Evolutionary conservation across 495 filamentous ascomycete species (phyloP).

Genomic region (Poronia punctata): DNA sequence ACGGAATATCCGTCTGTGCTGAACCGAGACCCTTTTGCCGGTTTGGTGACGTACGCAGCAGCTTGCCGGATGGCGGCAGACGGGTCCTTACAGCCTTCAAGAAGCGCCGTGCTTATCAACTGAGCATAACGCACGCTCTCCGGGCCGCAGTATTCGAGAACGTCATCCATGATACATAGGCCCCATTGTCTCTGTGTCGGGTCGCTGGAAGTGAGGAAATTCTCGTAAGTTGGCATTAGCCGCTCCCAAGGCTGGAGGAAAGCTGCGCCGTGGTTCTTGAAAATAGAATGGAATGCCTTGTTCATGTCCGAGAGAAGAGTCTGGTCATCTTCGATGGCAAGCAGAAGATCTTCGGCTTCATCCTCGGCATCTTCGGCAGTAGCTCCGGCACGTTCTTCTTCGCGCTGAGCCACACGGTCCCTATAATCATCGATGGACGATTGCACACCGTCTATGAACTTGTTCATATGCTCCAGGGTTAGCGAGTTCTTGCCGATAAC

Average conservation of each 20-base stretch:
- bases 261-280: constrained; percentile 80
- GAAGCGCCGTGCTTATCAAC: constrained; percentile 77
- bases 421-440: constrained; percentile 89
- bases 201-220: constrained; percentile 75
- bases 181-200: constrained; percentile 97
- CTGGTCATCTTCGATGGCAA: constrained; percentile 96
- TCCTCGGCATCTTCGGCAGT: constrained; percentile 79
- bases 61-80: constrained; percentile 93
- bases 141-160: constrained; percentile 89
- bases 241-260: constrained; percentile 88
- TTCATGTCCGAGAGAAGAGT: constrained; percentile 98
- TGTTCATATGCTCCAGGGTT: constrained; percentile 65
- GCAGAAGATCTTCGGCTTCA: constrained; percentile 68
- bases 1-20: too few relatives aligned
- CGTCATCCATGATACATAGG: constrained; percentile 96
- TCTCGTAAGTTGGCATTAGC: constrained; percentile 74
- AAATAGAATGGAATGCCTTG: constrained; percentile 98
- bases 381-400: constrained; percentile 64
- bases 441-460: constrained; percentile 77
- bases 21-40: neutral
- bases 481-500: constrained; percentile 82
- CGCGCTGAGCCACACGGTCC: constrained; percentile 67
- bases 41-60: constrained; percentile 46
- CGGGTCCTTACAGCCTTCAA: constrained; percentile 73
- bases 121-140: constrained; percentile 75